Conservation (phyloP, 75 land plant genomes). For the Pinus tabuliformis region DNA sequence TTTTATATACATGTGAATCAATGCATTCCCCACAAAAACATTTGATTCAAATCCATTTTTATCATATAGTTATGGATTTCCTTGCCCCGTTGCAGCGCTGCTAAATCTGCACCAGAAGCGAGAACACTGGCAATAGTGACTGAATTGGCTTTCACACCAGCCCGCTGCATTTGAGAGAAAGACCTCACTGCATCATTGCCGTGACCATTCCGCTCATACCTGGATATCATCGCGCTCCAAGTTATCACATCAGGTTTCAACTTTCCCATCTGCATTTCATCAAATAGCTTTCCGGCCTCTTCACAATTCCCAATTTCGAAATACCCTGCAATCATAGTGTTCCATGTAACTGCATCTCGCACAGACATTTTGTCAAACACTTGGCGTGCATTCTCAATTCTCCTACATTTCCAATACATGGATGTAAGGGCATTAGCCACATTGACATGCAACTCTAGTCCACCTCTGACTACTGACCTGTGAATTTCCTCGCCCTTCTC, state of each 20-base stretch:
- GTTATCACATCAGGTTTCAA: constrained; percentile 4
- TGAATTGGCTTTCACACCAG: constrained; percentile 2
- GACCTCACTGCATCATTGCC: background rate
- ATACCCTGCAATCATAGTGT: constrained; percentile 41
- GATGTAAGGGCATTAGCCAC: constrained; percentile 48
- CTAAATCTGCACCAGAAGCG: background rate
- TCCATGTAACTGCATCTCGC: constrained; percentile 41
- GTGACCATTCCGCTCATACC: constrained; percentile 1
- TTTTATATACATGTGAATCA: constrained; percentile 17
- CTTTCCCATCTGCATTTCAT: background rate
- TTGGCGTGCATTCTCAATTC: constrained; percentile 26
- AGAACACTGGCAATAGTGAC: background rate
- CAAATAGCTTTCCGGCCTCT: background rate
- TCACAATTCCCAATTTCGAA: constrained; percentile 18
- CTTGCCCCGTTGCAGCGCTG: background rate
- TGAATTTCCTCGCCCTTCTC: constrained; percentile 54
- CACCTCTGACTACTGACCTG: constrained; percentile 36
- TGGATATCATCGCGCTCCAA: constrained; percentile 10
- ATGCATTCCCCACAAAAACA: constrained; percentile 13
- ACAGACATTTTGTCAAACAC: constrained; percentile 25
- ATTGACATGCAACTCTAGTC: constrained; percentile 9
- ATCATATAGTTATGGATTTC: constrained; percentile 17
- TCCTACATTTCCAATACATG: constrained; percentile 44
- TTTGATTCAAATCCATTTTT: constrained; percentile 13
- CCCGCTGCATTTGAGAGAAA: background rate